A percentile compares a stretch with the other conserved stretches of the same genome.
These are phyloP conservation scores for Dorcoceras hygrometricum DNA, from an alignment of 257 asterid species.

Conservation along the genomic window DNA sequence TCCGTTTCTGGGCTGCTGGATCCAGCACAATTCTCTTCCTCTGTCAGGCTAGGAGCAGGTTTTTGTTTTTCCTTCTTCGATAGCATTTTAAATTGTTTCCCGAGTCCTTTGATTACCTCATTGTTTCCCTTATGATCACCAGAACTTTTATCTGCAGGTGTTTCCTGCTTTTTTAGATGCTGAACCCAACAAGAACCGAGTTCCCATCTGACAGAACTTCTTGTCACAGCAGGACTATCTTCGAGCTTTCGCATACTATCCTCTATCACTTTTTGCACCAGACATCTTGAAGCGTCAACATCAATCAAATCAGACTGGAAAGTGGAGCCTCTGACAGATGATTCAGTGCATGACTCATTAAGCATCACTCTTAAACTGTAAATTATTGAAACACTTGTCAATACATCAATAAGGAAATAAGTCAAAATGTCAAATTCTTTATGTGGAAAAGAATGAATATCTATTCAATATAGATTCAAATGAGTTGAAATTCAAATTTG, in stretches of 20 bases:
- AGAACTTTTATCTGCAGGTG: slow-evolving; percentile 43
- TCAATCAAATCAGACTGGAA: slow-evolving; percentile 39
- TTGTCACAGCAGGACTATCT: slow-evolving; percentile 33
- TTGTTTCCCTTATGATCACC: slow-evolving; percentile 44
- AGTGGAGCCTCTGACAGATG: slow-evolving; percentile 45
- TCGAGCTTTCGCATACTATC: slow-evolving; percentile 59
- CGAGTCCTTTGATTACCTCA: slow-evolving; percentile 84
- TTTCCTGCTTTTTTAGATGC: slow-evolving; percentile 91
- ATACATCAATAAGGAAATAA: neutral
- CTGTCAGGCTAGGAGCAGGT: slow-evolving; percentile 33
- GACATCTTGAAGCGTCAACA: slow-evolving; percentile 43
- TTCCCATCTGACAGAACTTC: slow-evolving; percentile 86
- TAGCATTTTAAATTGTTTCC: slow-evolving; percentile 88
- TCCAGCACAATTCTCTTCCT: slow-evolving; percentile 42
- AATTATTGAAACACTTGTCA: neutral
- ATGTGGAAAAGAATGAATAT: too few species aligned
- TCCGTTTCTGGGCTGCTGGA: slow-evolving; percentile 40
- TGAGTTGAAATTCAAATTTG: too few species aligned
- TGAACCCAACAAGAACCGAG: slow-evolving; percentile 99
- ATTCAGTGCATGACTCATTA: slow-evolving; percentile 45
- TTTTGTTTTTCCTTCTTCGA: slow-evolving; percentile 67
- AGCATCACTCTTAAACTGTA: slow-evolving; percentile 82
- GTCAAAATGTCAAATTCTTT: slow-evolving; percentile 22
- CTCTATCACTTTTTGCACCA: slow-evolving; percentile 56
- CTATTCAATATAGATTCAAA: too few species aligned